Conservation (phyloP, 139 green algal genomes). For the Deuterostichococcus epilithicus region DNA sequence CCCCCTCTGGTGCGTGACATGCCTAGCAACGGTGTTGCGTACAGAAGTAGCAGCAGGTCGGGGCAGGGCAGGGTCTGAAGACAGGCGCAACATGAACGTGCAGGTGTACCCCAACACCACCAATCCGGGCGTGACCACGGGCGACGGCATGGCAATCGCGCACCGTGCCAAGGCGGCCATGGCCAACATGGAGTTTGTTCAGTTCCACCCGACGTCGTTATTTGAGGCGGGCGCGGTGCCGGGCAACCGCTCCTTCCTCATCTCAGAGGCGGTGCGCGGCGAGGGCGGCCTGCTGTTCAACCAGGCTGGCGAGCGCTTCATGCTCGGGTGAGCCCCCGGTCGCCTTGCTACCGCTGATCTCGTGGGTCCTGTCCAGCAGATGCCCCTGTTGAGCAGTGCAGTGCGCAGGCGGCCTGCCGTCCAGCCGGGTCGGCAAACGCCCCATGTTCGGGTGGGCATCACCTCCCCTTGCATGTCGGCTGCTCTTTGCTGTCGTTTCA, state of each 20-base stretch:
- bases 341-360: no score
- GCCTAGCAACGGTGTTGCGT: no score
- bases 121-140: constrained; percentile 92
- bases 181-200: constrained; percentile 98
- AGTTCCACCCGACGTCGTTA: constrained; percentile 96
- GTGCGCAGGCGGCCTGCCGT: constrained; percentile 86
- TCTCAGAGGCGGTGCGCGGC: constrained; percentile 94
- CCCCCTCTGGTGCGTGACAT: no score
- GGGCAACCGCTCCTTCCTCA: constrained; percentile 74
- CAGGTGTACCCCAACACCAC: constrained; percentile 93
- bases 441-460: neutral
- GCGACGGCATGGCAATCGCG: constrained; percentile 96
- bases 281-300: constrained; percentile 90
- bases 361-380: no score
- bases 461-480: neutral
- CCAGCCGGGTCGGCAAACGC: constrained; percentile 78
- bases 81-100: neutral
- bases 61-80: no score
- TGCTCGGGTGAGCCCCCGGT: neutral
- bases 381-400: no score
- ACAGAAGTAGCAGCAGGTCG: no score
- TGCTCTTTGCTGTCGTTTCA: neutral
- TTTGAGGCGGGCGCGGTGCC: constrained; percentile 29
- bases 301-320: constrained; percentile 61
- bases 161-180: constrained; percentile 73